phyloP scores from a whole-genome alignment of 352 stramenopile genomes.

The Pythium coloratum region DNA sequence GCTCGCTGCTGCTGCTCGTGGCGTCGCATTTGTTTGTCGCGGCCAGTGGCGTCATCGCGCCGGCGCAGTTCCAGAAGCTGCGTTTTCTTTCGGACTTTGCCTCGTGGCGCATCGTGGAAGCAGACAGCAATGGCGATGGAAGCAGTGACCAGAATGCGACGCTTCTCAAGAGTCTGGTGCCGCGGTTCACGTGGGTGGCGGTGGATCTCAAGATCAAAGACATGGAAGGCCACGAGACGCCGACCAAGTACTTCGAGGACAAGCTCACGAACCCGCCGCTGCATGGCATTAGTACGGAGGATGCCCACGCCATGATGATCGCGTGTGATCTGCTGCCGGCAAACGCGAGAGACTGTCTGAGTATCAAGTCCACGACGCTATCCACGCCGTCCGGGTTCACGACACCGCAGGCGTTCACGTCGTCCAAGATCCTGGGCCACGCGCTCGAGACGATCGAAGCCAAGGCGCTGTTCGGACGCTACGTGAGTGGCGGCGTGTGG shows the following conservation, averaged over 20 bases:
- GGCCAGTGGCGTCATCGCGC: slow-evolving; percentile 36
- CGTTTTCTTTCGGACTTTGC: slow-evolving; percentile 52
- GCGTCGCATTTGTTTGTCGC: slow-evolving; percentile 59
- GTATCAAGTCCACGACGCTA: slow-evolving; percentile 61
- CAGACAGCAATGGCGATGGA: slow-evolving; percentile 7
- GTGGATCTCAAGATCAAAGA: slow-evolving; percentile 82
- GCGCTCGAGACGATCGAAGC: slow-evolving; percentile 42
- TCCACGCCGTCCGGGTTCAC: slow-evolving; percentile 29
- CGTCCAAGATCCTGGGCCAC: slow-evolving; percentile 56
- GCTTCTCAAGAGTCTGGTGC: slow-evolving; percentile 54
- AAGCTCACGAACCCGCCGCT: slow-evolving; percentile 44
- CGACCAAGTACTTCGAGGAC: slow-evolving; percentile 68
- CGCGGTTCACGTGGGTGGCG: slow-evolving; percentile 63
- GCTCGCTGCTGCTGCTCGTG: slow-evolving; percentile 56
- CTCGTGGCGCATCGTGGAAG: slow-evolving; percentile 44
- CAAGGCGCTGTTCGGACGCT: slow-evolving; percentile 71
- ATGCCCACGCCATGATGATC: slow-evolving; percentile 55
- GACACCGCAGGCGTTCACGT: slow-evolving; percentile 45
- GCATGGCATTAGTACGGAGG: slow-evolving; percentile 27
- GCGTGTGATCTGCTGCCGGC: slow-evolving; percentile 37
- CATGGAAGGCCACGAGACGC: slow-evolving; percentile 65
- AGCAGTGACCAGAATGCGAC: slow-evolving; percentile 31
- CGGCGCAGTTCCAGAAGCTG: slow-evolving; percentile 42
- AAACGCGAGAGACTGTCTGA: slow-evolving; percentile 46
- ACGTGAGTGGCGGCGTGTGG: slow-evolving; percentile 52